phyloP scores from a whole-genome alignment of 2,329 filamentous ascomycete genomes.

The Laburnicola sp. region DNA sequence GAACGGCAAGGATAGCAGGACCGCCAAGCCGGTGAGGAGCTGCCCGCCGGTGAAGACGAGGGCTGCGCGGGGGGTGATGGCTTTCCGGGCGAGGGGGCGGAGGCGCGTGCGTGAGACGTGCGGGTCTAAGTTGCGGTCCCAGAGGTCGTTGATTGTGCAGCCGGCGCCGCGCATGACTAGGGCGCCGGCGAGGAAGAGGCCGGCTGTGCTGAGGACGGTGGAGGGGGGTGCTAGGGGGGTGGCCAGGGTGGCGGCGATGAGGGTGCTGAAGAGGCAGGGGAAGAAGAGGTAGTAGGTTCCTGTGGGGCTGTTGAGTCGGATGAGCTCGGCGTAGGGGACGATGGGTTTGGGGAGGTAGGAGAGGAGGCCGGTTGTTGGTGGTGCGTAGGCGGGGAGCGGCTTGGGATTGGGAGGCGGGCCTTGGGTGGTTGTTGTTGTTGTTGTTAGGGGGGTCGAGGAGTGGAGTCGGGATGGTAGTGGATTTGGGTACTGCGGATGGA shows the following conservation, averaged over 20 bases:
- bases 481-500: neutral
- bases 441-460: conserved; percentile 2
- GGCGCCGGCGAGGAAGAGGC: conserved; percentile 74
- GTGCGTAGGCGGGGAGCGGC: conserved; percentile 55
- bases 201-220: conserved; percentile 65
- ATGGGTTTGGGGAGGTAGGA: conserved; percentile 69
- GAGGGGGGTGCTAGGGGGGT: conserved; percentile 62
- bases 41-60: conserved; percentile 75
- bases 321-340: conserved; percentile 80
- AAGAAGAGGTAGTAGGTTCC: conserved; percentile 86
- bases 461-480: neutral
- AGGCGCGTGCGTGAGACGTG: conserved; percentile 75
- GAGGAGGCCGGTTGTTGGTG: conserved; percentile 72
- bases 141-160: conserved; percentile 87
- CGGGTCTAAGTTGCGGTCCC: conserved; percentile 85
- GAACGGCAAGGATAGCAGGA: conserved; percentile 75
- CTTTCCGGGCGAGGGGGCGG: conserved; percentile 78
- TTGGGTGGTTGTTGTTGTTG: conserved; percentile 21
- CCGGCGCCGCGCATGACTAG: conserved; percentile 85
- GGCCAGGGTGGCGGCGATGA: conserved; percentile 74
- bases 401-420: conserved; percentile 6
- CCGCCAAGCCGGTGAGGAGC: conserved; percentile 70
- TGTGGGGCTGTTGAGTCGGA: conserved; percentile 77
- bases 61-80: conserved; percentile 71
- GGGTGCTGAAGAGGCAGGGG: conserved; percentile 81